A percentile compares a stretch with the other conserved stretches of the same genome.
phyloP scores from a whole-genome alignment of 1,139 yeast species.

The Debaryomycetaceae sp. region DNA sequence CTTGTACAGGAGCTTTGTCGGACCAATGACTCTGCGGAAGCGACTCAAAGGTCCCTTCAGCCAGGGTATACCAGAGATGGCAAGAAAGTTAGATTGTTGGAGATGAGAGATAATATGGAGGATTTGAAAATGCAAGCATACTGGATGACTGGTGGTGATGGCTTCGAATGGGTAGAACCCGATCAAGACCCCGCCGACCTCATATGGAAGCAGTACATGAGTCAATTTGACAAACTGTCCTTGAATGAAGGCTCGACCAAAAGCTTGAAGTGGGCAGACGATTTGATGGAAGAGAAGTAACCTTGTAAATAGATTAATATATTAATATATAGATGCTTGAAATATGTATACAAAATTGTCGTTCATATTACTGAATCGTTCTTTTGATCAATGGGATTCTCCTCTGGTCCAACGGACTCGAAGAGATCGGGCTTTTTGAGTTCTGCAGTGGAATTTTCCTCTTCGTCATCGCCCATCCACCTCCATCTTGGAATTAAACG shows the following conservation, averaged over 20 bases:
- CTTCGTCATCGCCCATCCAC: slow-evolving; percentile 11
- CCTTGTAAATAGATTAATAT: slow-evolving; percentile 3
- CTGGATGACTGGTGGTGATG: slow-evolving; percentile 76
- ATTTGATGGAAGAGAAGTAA: slow-evolving; percentile 21
- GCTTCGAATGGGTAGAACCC: slow-evolving; percentile 77
- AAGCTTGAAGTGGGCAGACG: slow-evolving; percentile 36
- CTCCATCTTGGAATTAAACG: slow-evolving; percentile 43
- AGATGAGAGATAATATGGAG: slow-evolving; percentile 43
- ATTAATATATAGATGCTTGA: background rate
- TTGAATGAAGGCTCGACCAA: slow-evolving; percentile 15
- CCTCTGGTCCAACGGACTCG: background rate
- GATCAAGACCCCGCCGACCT: slow-evolving; percentile 77
- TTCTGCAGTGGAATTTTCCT: background rate
- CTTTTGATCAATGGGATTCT: slow-evolving; percentile 1
- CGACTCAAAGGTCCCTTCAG: slow-evolving; percentile 16
- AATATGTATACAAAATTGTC: background rate
- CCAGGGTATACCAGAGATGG: slow-evolving; percentile 40
- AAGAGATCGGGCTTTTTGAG: background rate
- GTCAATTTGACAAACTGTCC: slow-evolving; percentile 18
- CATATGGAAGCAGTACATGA: slow-evolving; percentile 47
- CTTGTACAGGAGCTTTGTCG: slow-evolving; percentile 41
- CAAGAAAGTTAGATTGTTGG: slow-evolving; percentile 37
- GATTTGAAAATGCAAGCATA: slow-evolving; percentile 66
- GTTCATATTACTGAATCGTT: background rate
- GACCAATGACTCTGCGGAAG: slow-evolving; percentile 24